Conservation (phyloP, 768 basidiomycete species). For the Austroboletus festivus region DNA sequence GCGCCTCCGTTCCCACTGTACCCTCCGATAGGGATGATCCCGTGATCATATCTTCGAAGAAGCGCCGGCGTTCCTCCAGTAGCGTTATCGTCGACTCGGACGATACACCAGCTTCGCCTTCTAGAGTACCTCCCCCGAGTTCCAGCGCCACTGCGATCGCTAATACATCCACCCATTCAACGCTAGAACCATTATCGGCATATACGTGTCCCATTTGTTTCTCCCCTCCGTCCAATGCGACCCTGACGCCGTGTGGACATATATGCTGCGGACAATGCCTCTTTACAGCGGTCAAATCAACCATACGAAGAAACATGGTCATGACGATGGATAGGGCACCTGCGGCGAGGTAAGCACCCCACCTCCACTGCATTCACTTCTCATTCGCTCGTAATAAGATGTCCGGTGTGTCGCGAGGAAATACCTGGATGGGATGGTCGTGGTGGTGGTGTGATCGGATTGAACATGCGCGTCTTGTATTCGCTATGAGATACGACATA, state of each 20-base stretch:
- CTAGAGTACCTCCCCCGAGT: too few species aligned
- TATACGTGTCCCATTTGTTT: constrained; percentile 83
- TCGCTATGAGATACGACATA: constrained; percentile 17
- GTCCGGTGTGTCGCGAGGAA: constrained; percentile 66
- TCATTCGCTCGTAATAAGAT: constrained; percentile 34
- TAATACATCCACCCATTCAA: too few species aligned
- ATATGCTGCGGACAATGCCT: constrained; percentile 75
- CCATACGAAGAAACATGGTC: constrained; percentile 46
- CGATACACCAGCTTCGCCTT: too few species aligned
- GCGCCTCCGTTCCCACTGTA: too few species aligned
- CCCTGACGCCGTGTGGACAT: constrained; percentile 78
- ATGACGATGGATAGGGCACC: constrained; percentile 30
- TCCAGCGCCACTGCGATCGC: too few species aligned
- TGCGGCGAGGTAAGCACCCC: constrained; percentile 37
- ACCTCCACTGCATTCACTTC: not conserved
- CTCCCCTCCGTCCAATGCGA: constrained; percentile 69
- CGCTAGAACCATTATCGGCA: constrained; percentile 42
- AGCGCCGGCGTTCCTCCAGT: too few species aligned
- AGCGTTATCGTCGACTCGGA: too few species aligned
- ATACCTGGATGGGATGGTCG: constrained; percentile 70
- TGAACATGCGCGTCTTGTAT: constrained; percentile 40
- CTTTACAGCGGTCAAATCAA: constrained; percentile 67
- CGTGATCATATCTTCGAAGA: too few species aligned
- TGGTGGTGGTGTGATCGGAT: constrained; percentile 64
- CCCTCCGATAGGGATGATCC: too few species aligned